Percentiles rank a stretch among this genome's conserved stretches.
These are phyloP conservation scores for Rhodofomes roseus DNA, from an alignment of 1,284 basidiomycete species.

Conservation along the genomic window DNA sequence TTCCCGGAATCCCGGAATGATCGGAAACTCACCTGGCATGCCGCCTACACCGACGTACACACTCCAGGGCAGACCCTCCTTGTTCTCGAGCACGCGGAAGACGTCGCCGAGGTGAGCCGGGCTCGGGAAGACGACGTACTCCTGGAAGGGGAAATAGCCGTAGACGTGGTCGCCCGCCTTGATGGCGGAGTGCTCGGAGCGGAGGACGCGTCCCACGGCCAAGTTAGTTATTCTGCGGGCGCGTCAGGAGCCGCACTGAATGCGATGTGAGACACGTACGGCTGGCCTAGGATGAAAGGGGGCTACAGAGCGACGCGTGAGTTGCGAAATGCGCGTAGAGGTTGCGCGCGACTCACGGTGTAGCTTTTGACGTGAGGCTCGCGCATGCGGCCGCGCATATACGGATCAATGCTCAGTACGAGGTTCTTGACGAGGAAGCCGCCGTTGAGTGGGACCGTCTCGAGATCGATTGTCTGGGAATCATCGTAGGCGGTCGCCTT, in stretches of 20 bases:
- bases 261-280: slow-evolving; percentile 30
- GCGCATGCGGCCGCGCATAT: slow-evolving; percentile 38
- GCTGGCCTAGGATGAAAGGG: slow-evolving; percentile 29
- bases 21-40: slow-evolving; percentile 28
- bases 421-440: slow-evolving; percentile 49
- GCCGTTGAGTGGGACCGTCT: slow-evolving; percentile 45
- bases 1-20: no score
- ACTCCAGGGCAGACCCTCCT: slow-evolving; percentile 28
- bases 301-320: neutral
- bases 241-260: neutral
- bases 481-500: slow-evolving; percentile 44
- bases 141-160: slow-evolving; percentile 26
- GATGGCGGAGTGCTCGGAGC: slow-evolving; percentile 37
- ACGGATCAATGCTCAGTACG: slow-evolving; percentile 46
- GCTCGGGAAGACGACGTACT: slow-evolving; percentile 19
- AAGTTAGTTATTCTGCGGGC: slow-evolving; percentile 13
- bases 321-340: neutral
- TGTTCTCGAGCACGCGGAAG: slow-evolving; percentile 20
- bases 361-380: slow-evolving; percentile 16
- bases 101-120: neutral
- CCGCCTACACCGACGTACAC: slow-evolving; percentile 31
- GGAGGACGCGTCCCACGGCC: slow-evolving; percentile 40
- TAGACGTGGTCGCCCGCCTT: slow-evolving; percentile 43
- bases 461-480: slow-evolving; percentile 45
- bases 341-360: slow-evolving; percentile 5